Percentiles rank a stretch among this genome's conserved stretches.
Conservation (phyloP, 495 filamentous ascomycete species). For the Penicillium macrosclerotiorum region DNA sequence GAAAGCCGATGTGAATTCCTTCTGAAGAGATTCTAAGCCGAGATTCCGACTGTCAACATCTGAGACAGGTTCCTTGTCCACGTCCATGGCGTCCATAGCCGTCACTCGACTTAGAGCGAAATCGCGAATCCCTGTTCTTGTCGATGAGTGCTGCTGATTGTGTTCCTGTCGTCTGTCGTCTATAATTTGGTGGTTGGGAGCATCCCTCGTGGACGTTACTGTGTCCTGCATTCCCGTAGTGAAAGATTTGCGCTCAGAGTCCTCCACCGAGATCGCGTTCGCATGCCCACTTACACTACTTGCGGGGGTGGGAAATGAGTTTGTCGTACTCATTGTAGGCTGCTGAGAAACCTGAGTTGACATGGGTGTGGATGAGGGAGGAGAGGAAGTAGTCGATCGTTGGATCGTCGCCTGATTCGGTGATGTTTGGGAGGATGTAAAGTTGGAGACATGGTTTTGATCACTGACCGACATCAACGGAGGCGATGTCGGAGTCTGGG, state of each 20-base stretch:
- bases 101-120: slow-evolving; percentile 15
- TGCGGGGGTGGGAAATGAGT: slow-evolving; percentile 47
- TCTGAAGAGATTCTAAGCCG: slow-evolving; percentile 45
- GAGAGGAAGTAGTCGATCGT: slow-evolving; percentile 40
- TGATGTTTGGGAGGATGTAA: slow-evolving; percentile 47
- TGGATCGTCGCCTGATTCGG: slow-evolving; percentile 44
- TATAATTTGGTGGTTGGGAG: slow-evolving; percentile 17
- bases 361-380: slow-evolving; percentile 46
- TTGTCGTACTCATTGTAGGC: slow-evolving; percentile 38
- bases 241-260: slow-evolving; percentile 34
- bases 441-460: slow-evolving; percentile 47
- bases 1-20: slow-evolving; percentile 46
- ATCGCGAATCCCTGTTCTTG: slow-evolving; percentile 25
- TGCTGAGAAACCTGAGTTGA: slow-evolving; percentile 48
- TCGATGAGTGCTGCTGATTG: slow-evolving; percentile 26
- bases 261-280: slow-evolving; percentile 32
- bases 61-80: slow-evolving; percentile 28
- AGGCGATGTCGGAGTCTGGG: slow-evolving; percentile 49
- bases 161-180: slow-evolving; percentile 41
- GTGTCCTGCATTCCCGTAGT: slow-evolving; percentile 21
- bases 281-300: slow-evolving; percentile 44
- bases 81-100: slow-evolving; percentile 39
- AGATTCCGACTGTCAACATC: slow-evolving; percentile 21
- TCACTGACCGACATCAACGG: slow-evolving; percentile 54
- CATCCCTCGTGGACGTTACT: slow-evolving; percentile 14